Evolutionary conservation across 305 asterid genomes (phyloP), one percentile per base, ranked within the genome.

Genomic region (Ilex paraguariensis): DNA sequence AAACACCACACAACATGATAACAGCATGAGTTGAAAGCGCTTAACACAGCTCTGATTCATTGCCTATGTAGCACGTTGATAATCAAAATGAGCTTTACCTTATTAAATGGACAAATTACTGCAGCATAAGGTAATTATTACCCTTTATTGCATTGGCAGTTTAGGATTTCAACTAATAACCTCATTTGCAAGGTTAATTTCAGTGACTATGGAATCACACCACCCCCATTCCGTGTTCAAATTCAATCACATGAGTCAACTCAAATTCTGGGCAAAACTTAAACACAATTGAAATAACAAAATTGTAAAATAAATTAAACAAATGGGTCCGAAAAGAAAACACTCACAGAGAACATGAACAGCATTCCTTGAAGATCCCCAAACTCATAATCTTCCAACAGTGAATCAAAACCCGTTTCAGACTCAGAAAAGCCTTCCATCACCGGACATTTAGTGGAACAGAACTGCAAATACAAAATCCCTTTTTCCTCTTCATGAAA

Each of bases 321-420:
- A 15, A 50, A 31, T 63, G 40, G 14, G 57, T 15, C 28, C 12
- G 51, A 28, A 11, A 54, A 17, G 30, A 48, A 30, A 70, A 61
- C 62, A 78, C 99, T 86, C 71, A 90, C 99, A 72, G 91, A 78
- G 81, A 94, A 94, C 88, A 94, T 86, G 66, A 90, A 94, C 15
- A 90, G 87, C 85, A 81, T 77, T n/a, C 91, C 99, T 71, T 88
- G 87, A 70, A 90, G 95, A 83, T 84, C 90, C 63, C 84, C 87
- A 13, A 82, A 73, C 74, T 88, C 95, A 58, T 72, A 73, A 64
- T 82, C 92, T 66, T 83, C 95, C 51, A 75, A 70, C 42, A 67
- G 61, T 30, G 86, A 82, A 65, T 79, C 89, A 46, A 67, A 72
- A 64, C 82, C 88, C 16, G 69, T 44, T 56, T 60, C 63, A 51